Conservation (phyloP, 1,284 basidiomycete species). For the Bondarzewia mesenterica region DNA sequence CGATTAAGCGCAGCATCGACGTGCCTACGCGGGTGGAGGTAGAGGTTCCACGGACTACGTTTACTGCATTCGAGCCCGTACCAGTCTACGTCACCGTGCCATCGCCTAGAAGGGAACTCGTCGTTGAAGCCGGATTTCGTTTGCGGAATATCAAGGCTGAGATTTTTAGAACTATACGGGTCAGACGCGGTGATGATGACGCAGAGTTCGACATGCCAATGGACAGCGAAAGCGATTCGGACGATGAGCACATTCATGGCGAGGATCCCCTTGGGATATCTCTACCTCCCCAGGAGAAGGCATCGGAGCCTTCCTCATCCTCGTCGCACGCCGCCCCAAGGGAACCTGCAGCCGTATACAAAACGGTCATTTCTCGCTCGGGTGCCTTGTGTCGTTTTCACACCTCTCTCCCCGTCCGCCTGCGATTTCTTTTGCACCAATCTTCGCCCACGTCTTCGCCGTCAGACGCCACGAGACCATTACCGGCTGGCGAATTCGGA, state of each 20-base stretch:
- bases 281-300: constrained; percentile 8
- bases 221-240: constrained; percentile 17
- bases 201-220: constrained; percentile 26
- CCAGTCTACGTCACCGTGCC: constrained; percentile 74
- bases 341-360: constrained; percentile 12
- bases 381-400: constrained; percentile 78
- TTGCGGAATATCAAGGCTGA: constrained; percentile 70
- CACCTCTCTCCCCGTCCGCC: constrained; percentile 51
- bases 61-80: constrained; percentile 59
- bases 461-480: constrained; percentile 30
- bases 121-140: constrained; percentile 57
- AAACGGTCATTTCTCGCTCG: constrained; percentile 56
- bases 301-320: constrained; percentile 32
- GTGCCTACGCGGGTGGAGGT: constrained; percentile 58
- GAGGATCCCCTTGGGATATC: constrained; percentile 14
- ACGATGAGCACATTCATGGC: constrained; percentile 15
- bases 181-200: constrained; percentile 29
- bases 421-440: constrained; percentile 67
- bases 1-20: constrained; percentile 48
- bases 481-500: constrained; percentile 19
- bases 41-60: constrained; percentile 63
- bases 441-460: constrained; percentile 45
- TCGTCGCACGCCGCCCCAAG: constrained; percentile 12
- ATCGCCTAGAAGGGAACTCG: constrained; percentile 52
- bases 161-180: constrained; percentile 53